These are phyloP conservation scores for Chlamydomonas incerta DNA, from an alignment of 139 green algal genomes.

Conservation along the genomic window DNA sequence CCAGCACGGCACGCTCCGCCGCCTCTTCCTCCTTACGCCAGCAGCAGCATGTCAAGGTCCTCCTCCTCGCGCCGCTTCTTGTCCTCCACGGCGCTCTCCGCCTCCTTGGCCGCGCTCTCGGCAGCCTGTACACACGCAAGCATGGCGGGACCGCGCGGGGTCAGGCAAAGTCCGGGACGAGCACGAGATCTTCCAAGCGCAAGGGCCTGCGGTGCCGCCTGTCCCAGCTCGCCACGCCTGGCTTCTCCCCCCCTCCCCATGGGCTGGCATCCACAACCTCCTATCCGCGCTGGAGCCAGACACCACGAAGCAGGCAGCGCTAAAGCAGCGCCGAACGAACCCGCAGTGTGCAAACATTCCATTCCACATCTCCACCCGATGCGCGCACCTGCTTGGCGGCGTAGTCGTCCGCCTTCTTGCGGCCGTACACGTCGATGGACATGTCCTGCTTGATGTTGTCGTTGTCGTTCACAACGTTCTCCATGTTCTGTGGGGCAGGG, in stretches of 20 bases:
- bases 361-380: not conserved
- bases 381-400: conserved; percentile 32
- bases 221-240: too few species aligned
- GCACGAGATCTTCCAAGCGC: too few species aligned
- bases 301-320: not conserved
- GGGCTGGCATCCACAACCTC: too few species aligned
- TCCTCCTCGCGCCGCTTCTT: conserved; percentile 70
- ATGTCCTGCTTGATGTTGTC: conserved; percentile 98
- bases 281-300: too few species aligned
- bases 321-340: too few species aligned
- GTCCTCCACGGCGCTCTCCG: not conserved
- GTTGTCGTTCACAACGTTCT: conserved; percentile 86
- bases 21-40: conserved; percentile 26
- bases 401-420: conserved; percentile 61
- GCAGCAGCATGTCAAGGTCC: conserved; percentile 74
- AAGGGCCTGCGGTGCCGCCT: too few species aligned
- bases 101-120: conserved; percentile 51
- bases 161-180: too few species aligned
- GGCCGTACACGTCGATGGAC: conserved; percentile 94
- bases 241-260: too few species aligned
- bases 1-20: too few species aligned
- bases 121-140: too few species aligned
- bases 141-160: too few species aligned
- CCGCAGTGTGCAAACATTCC: not conserved
- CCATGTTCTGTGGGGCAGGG: conserved; percentile 58